These are phyloP conservation scores for Mortierella sp. DNA, from an alignment of 371 early-diverging fungal species.

Conservation along the genomic window DNA sequence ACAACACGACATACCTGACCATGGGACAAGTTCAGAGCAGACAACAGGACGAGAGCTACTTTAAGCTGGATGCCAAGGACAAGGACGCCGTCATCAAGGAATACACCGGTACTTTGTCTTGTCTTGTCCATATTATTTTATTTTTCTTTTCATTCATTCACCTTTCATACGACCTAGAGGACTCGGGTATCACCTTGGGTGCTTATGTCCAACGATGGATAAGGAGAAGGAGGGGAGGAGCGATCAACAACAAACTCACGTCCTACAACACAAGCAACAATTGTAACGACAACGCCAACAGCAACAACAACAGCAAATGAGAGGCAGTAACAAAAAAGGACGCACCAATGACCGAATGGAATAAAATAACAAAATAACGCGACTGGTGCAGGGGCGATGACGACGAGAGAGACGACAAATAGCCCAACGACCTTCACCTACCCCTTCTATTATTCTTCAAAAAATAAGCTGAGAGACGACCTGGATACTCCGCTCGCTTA, in stretches of 20 bases:
- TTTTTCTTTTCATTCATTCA: background rate
- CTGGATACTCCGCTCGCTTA: background rate
- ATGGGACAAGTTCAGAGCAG: slow-evolving; percentile 58
- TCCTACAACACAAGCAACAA: background rate
- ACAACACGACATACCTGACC: slow-evolving; percentile 7
- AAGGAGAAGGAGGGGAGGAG: background rate
- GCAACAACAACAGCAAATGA: background rate
- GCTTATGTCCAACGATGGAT: background rate
- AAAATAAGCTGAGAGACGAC: background rate
- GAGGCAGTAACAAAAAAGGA: background rate
- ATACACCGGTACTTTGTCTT: slow-evolving; percentile 31
- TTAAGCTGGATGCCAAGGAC: slow-evolving; percentile 40
- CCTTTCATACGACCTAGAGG: background rate
- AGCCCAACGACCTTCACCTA: background rate
- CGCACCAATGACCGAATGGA: slow-evolving; percentile 10
- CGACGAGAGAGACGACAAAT: background rate
- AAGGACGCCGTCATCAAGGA: slow-evolving; percentile 34
- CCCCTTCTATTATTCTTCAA: too few species aligned
- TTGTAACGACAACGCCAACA: background rate
- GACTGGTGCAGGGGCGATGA: background rate
- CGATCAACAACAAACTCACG: background rate
- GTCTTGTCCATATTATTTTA: background rate
- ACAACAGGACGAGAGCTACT: slow-evolving; percentile 37
- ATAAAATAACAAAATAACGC: slow-evolving; percentile 9
- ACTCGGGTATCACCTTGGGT: background rate